A percentile compares a stretch with the other conserved stretches of the same genome.
phyloP scores from a whole-genome alignment of 2,329 filamentous ascomycete species.

The Arthroderma sp. region DNA sequence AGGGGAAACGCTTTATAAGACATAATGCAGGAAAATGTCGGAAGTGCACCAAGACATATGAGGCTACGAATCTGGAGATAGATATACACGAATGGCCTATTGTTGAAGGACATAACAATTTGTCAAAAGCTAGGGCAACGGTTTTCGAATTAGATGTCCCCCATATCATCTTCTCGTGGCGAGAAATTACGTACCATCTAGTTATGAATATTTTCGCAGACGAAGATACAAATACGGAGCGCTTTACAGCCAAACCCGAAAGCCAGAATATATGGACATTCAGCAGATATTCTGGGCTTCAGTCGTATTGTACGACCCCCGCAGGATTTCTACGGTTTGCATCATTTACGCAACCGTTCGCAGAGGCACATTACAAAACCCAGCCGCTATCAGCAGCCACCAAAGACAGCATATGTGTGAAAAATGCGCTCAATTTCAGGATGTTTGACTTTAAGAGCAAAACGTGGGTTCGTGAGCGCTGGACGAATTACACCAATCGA shows the following conservation, averaged over 20 bases:
- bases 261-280: not conserved
- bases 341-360: conserved; percentile 3
- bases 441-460: conserved; percentile 10
- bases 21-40: conserved; percentile 17
- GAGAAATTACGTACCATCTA: conserved; percentile 32
- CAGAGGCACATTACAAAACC: conserved; percentile 4
- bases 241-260: not conserved
- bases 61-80: conserved; percentile 34
- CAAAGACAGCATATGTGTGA: not conserved
- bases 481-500: not conserved
- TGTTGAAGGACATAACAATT: conserved; percentile 17
- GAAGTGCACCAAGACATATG: conserved; percentile 21
- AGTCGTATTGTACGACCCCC: conserved; percentile 2
- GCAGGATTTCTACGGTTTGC: not conserved
- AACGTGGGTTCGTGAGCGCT: conserved; percentile 11
- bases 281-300: not conserved
- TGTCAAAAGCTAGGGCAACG: conserved; percentile 24
- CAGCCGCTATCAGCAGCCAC: conserved; percentile 7
- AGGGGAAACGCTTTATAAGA: not conserved
- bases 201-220: not conserved
- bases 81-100: conserved; percentile 45
- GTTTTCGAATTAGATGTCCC: conserved; percentile 43
- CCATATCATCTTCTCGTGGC: conserved; percentile 32
- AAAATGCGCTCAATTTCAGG: not conserved
- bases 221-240: no score